A percentile compares a stretch with the other conserved stretches of the same genome.
Evolutionary conservation across 257 asterid genomes (phyloP).

Genomic region (Solanum pinnatisectum): DNA sequence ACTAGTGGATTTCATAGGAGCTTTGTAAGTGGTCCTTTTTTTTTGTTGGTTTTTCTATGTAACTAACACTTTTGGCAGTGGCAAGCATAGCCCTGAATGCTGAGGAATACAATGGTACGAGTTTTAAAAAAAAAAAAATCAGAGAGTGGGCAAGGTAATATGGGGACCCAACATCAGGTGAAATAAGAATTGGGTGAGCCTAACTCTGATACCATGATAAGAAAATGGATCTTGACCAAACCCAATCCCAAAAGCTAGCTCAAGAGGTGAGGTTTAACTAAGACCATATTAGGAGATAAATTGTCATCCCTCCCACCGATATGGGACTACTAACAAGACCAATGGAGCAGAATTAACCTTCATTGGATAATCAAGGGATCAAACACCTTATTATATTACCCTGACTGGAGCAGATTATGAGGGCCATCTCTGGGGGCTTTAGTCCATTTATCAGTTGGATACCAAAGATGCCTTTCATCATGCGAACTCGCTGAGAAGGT

Average conservation of each 20-base stretch:
- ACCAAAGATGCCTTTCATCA: background rate
- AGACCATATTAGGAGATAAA: background rate
- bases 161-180: background rate
- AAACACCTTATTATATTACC: background rate
- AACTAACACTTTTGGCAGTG: background rate
- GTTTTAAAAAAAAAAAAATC: no score
- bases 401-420: background rate
- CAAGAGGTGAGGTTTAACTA: background rate
- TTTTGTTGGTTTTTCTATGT: background rate
- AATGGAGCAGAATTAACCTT: background rate
- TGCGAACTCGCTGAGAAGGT: background rate
- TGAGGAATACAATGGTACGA: background rate
- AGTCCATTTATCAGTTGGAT: background rate
- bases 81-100: background rate
- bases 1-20: background rate
- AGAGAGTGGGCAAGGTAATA: background rate
- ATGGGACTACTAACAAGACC: background rate
- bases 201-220: background rate
- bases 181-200: background rate
- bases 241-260: background rate
- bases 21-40: background rate
- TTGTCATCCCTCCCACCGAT: background rate
- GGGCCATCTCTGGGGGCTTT: background rate
- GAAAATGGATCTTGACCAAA: background rate
- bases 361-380: background rate